Base-by-base conservation (phyloP, 176 grass and related monocot genomes). In the Carex parvula region DNA sequence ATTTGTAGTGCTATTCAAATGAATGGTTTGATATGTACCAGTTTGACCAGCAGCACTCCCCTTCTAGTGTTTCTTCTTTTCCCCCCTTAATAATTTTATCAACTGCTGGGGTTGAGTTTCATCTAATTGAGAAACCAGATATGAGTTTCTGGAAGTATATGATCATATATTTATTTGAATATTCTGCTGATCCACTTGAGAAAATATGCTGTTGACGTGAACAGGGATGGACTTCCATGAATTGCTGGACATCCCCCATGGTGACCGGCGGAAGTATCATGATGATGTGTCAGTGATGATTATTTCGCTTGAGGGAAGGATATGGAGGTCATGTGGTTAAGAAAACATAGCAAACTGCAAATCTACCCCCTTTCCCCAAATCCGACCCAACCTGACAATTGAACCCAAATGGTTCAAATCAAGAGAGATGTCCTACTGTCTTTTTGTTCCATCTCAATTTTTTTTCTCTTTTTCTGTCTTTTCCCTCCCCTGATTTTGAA, bases 271-370 rank as follows among this genome's bases (percentile, higher is more conserved):
- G 41, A 89, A 91, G 74, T 94, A 94, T 85, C 92, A 94, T 72
- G 92, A 94, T 67, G 92, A 94, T 83, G 92, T 94, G 85, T 94
- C 92, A 84, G 83, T 94, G 77, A 94, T 94, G 89, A 85, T 94
- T 60, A 86, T 94, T 85, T 94, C 92, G 21, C 90, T 94, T 33
- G 92, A 94, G 89, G 92, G 92, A 57, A 68, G 92, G 70, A 94
- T 94, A 61, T 94, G 92, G 92, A 86, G 85, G 79, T 94, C 92
- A 46, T 91, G 89, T 83, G 91, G 94, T 85, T 93, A 77, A 17
- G 55, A 24, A 67, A 82, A 82, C 21, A 55, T 16, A 76, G 72
- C 44, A 53, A 55, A 22, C 13, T 76, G 21, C 72, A 46, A 72
- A 71, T 46, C 30, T 52, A 26, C 50, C 72, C 72, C 16, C 4